Evolutionary conservation across 2,329 filamentous ascomycete species (phyloP).

Genomic region (Fusarium nisikadoi): DNA sequence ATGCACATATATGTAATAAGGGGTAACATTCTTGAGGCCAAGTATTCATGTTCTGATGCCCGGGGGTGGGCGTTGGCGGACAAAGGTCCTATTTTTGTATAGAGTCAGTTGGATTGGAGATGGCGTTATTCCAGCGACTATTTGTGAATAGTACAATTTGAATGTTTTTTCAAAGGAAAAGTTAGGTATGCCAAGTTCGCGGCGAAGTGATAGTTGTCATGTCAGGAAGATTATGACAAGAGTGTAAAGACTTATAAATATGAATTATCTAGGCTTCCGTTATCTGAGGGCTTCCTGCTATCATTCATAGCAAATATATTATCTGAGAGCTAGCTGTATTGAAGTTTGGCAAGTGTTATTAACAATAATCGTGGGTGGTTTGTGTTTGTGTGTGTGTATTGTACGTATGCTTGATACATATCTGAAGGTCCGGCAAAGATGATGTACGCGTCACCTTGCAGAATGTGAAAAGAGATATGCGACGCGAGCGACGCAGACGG

Average conservation of each 20-base stretch:
- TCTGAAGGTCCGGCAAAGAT: background rate
- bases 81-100: constrained; percentile 35
- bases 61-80: constrained; percentile 15
- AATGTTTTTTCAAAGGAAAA: background rate
- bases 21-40: constrained; percentile 29
- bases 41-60: constrained; percentile 36
- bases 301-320: too few species aligned
- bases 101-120: constrained; percentile 39
- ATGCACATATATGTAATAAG: constrained; percentile 42
- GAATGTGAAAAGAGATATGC: background rate
- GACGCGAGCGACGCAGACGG: background rate
- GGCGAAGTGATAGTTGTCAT: background rate
- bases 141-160: constrained; percentile 37
- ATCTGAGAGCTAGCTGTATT: background rate
- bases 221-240: background rate
- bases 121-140: constrained; percentile 35
- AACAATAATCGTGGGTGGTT: background rate
- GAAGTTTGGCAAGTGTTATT: background rate
- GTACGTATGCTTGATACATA: background rate
- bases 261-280: background rate
- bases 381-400: too few species aligned
- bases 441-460: background rate
- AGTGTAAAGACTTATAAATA: background rate
- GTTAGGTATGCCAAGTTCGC: background rate
- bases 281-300: too few species aligned